phyloP scores from a whole-genome alignment of 441 rosid species.

The Populus trichocarpa region DNA sequence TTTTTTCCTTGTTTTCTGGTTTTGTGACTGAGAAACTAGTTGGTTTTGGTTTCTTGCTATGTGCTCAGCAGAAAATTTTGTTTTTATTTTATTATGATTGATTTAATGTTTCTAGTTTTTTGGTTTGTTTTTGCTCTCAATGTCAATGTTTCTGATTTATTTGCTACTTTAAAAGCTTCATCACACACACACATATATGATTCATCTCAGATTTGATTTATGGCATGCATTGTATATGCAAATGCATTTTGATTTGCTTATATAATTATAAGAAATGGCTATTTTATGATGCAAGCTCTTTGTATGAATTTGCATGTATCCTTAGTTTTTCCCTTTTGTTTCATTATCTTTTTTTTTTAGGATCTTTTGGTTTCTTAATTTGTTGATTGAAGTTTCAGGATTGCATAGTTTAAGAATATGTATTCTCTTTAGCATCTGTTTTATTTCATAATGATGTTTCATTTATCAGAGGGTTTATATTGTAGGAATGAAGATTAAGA shows the following conservation, averaged over 20 bases:
- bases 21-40: not conserved
- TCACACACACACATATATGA: not conserved
- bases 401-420: not conserved
- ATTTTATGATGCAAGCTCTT: not conserved
- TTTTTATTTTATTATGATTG: not conserved
- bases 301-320: not conserved
- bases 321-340: not conserved
- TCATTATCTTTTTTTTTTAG: not conserved
- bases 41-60: not conserved
- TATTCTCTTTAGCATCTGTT: not conserved
- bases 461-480: slow-evolving; percentile 8
- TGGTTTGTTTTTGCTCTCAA: not conserved
- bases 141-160: not conserved
- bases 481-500: slow-evolving; percentile 90
- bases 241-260: not conserved
- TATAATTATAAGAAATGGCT: not conserved
- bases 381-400: not conserved
- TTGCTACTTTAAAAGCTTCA: not conserved
- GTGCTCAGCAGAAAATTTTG: not conserved
- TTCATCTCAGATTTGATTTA: not conserved
- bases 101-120: not conserved
- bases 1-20: not conserved
- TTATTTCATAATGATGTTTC: slow-evolving; percentile 3
- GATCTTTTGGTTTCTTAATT: not conserved
- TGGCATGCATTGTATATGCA: not conserved